These are phyloP conservation scores for Boletus insuetus DNA, from an alignment of 768 basidiomycete species.

Conservation along the genomic window DNA sequence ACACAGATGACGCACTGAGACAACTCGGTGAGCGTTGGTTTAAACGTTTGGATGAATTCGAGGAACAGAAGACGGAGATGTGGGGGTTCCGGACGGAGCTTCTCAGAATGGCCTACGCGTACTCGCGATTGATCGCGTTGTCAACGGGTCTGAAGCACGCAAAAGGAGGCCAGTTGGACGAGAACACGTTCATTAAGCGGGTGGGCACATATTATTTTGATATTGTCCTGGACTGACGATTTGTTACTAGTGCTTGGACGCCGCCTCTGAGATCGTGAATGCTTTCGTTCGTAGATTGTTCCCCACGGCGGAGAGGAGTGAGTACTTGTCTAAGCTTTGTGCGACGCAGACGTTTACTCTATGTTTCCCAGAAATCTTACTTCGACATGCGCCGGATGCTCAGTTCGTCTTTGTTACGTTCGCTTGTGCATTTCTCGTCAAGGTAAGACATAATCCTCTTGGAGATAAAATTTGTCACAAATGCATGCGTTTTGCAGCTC, in stretches of 20 bases:
- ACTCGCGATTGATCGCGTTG: slow-evolving; percentile 63
- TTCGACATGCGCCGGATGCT: slow-evolving; percentile 75
- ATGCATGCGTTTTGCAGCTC: slow-evolving; percentile 42
- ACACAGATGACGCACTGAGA: slow-evolving; percentile 69
- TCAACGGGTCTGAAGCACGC: slow-evolving; percentile 79
- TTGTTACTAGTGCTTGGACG: slow-evolving; percentile 53
- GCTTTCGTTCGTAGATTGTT: slow-evolving; percentile 58
- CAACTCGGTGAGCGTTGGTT: slow-evolving; percentile 56
- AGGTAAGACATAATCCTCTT: slow-evolving; percentile 40
- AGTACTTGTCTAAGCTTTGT: slow-evolving; percentile 17
- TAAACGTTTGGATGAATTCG: slow-evolving; percentile 44
- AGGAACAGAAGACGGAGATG: slow-evolving; percentile 50
- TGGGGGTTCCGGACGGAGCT: slow-evolving; percentile 61
- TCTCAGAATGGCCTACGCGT: slow-evolving; percentile 61
- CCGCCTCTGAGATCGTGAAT: slow-evolving; percentile 64
- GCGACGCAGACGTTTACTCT: background rate
- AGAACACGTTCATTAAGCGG: slow-evolving; percentile 63
- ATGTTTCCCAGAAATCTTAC: slow-evolving; percentile 43
- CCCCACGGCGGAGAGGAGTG: slow-evolving; percentile 51
- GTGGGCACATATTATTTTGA: slow-evolving; percentile 39
- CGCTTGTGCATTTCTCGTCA: slow-evolving; percentile 79
- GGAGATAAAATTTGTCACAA: background rate
- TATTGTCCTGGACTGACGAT: background rate
- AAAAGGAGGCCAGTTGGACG: slow-evolving; percentile 51
- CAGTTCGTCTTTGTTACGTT: slow-evolving; percentile 80